These are phyloP conservation scores for Leucosporidium scottii DNA, from an alignment of 768 basidiomycete species.

Conservation along the genomic window DNA sequence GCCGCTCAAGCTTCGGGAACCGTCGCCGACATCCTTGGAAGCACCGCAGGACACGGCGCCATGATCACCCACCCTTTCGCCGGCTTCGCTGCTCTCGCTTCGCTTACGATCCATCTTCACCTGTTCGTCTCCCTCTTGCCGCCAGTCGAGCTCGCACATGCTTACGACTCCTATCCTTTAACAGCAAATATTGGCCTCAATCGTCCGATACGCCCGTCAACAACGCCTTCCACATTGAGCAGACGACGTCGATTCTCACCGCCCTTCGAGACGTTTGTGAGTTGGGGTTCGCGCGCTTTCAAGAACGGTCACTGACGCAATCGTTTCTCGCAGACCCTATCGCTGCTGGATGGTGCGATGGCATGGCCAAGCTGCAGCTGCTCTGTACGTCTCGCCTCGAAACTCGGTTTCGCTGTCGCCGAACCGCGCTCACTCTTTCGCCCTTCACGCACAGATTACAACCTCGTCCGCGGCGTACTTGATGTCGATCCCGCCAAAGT, in stretches of 20 bases:
- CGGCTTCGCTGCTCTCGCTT: conserved; percentile 25
- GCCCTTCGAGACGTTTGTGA: conserved; percentile 20
- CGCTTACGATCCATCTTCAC: conserved; percentile 25
- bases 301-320: not conserved
- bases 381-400: conserved; percentile 11
- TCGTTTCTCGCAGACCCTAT: conserved; percentile 17
- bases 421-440: not conserved
- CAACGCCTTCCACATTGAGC: conserved; percentile 16
- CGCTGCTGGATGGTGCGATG: conserved; percentile 28
- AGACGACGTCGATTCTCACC: conserved; percentile 20
- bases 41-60: conserved; percentile 23
- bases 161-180: not conserved
- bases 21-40: conserved; percentile 27
- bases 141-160: too few species aligned
- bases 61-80: conserved; percentile 25
- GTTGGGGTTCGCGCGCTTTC: not conserved
- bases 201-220: not conserved
- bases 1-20: conserved; percentile 15
- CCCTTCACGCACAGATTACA: not conserved
- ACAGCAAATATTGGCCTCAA: conserved; percentile 28
- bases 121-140: not conserved
- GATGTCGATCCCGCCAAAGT: conserved; percentile 28
- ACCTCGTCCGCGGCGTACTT: conserved; percentile 25
- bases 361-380: conserved; percentile 21
- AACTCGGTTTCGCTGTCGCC: too few species aligned